A percentile compares a stretch with the other conserved stretches of the same genome.
These are phyloP conservation scores for Thermochaetoides thermophila DNA, from an alignment of 495 filamentous ascomycete species.

Conservation along the genomic window DNA sequence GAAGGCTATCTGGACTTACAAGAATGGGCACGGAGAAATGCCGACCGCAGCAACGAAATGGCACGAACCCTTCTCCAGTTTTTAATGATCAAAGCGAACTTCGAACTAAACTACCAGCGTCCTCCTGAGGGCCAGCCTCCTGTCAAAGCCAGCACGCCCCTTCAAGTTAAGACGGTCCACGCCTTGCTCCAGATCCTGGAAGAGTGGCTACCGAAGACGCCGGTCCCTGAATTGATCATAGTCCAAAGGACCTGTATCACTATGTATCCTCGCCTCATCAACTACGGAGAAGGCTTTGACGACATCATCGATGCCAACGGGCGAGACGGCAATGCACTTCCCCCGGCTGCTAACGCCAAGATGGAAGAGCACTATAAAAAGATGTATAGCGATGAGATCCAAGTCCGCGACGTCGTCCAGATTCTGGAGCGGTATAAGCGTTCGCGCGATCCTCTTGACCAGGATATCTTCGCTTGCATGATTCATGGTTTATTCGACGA, in stretches of 20 bases:
- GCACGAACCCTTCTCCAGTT: constrained; percentile 54
- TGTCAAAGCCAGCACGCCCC: constrained; percentile 34
- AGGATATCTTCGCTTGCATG: constrained; percentile 96
- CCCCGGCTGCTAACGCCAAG: constrained; percentile 61
- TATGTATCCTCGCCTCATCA: constrained; percentile 88
- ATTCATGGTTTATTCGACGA: constrained; percentile 96
- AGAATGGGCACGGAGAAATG: constrained; percentile 60
- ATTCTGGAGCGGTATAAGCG: constrained; percentile 71
- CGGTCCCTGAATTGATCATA: constrained; percentile 33
- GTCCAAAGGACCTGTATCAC: constrained; percentile 81
- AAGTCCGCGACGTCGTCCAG: constrained; percentile 66
- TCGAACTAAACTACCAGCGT: constrained; percentile 54
- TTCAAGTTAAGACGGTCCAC: constrained; percentile 74
- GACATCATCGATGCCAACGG: constrained; percentile 80
- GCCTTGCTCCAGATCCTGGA: constrained; percentile 66
- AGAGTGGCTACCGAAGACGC: constrained; percentile 37
- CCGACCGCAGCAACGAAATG: constrained; percentile 45
- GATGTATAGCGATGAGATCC: constrained; percentile 82
- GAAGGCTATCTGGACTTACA: constrained; percentile 65
- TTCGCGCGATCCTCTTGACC: constrained; percentile 66
- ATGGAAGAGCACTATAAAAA: constrained; percentile 96
- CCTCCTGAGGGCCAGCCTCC: constrained; percentile 43
- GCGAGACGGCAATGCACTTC: constrained; percentile 59
- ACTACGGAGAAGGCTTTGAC: constrained; percentile 84
- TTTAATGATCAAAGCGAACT: constrained; percentile 64